Percentiles rank a stretch among this genome's conserved stretches.
phyloP scores from a whole-genome alignment of 345 rosid species.

The Populus simonii region DNA sequence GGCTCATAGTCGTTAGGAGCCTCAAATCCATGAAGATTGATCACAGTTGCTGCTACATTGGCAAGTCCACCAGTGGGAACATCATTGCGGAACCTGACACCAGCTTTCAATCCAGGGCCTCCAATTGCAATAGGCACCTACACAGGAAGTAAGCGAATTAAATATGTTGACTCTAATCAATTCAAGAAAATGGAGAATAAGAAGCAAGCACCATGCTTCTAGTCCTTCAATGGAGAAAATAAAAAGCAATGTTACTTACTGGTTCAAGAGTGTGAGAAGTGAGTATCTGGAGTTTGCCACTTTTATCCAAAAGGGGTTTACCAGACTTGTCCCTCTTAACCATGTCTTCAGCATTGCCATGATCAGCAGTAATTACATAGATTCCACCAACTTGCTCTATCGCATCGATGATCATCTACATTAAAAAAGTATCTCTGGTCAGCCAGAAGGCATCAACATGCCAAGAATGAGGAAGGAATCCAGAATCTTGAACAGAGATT shows the following conservation, averaged over 20 bases:
- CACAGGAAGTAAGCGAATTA: not conserved
- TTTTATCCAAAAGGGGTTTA: slow-evolving; percentile 59
- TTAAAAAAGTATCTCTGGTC: slow-evolving; percentile 5
- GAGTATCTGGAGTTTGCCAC: slow-evolving; percentile 77
- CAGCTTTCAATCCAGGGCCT: slow-evolving; percentile 70
- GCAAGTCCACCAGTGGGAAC: slow-evolving; percentile 71
- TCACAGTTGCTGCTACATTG: slow-evolving; percentile 93
- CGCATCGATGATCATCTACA: slow-evolving; percentile 85
- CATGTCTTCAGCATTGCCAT: slow-evolving; percentile 98
- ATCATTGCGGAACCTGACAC: slow-evolving; percentile 70
- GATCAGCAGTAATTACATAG: slow-evolving; percentile 92
- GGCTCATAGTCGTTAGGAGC: slow-evolving; percentile 86
- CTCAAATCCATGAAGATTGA: slow-evolving; percentile 84
- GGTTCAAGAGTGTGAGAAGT: slow-evolving; percentile 96
- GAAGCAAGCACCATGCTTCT: not conserved
- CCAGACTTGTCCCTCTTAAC: slow-evolving; percentile 87
- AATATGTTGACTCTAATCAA: not conserved
- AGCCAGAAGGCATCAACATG: not conserved
- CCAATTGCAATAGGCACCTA: slow-evolving; percentile 97
- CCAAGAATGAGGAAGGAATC: not conserved
- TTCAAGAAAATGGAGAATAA: not conserved
- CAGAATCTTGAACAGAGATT: not conserved
- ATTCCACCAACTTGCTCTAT: slow-evolving; percentile 86
- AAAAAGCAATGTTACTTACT: slow-evolving; percentile 42
- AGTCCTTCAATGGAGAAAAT: not conserved